Base-by-base conservation (phyloP, 148 eudicot species). In the Cornus suecica region DNA sequence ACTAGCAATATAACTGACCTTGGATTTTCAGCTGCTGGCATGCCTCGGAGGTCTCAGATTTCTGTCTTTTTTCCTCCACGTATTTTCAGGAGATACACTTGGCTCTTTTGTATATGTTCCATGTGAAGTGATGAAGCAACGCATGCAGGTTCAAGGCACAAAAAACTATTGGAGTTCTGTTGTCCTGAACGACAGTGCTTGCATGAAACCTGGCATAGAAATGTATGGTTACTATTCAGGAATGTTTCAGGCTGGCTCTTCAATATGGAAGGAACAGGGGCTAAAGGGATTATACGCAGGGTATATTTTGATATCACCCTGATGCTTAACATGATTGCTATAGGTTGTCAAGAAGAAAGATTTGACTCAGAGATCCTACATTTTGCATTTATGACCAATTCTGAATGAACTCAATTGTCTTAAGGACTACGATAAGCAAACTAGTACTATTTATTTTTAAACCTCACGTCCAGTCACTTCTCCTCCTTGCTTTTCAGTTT, bases 101-200 rank as follows among this genome's bases (percentile, higher is more conserved):
- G 98, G 97, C 74, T 94, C 98, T 74, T 77, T 94, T 78, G 74
- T 94, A 69, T 94, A 94, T 73, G 98, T 94, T 78, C 98, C 98
- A 42, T 91, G 98, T 84, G 98, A 94, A 85, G 98, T 94, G 79
- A 90, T 94, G 67, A 94, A 94, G 86, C 98, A 90, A 85, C 92
- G 98, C 29, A 94, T 94, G 98, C 98, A 94, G 83, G 88, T 94
- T 82, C 98, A 94, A 84, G 97, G 98, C 70, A 86, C 93, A 56
- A 86, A 79, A 67, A 79, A 78, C 64, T 90, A 94, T 78, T 94
- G 98, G 98, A 84, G 81, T 83, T 80, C 93, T 58, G 79, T 91
- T 66, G 83, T 86, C 51, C 70, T 85, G 62, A 89, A 86, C 66
- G 82, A 88, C 54, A 77, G 69, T 69, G 83, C 80, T 66, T 78